Evolutionary conservation across 2,329 filamentous ascomycete genomes (phyloP).

Genomic region (Tricladium varicosporioides): DNA sequence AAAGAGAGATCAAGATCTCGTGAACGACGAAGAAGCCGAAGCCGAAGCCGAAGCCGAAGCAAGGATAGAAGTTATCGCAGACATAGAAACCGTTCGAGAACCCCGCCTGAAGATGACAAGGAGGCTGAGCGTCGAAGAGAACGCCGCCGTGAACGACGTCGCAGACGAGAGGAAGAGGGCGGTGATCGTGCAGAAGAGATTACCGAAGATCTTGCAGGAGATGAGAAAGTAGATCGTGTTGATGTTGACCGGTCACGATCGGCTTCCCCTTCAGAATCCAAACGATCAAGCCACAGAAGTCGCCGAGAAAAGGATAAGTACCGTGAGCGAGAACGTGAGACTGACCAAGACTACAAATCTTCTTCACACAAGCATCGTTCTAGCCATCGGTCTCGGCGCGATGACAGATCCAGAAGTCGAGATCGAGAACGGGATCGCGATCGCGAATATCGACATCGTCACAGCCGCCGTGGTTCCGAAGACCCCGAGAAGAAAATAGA

Average conservation of each 20-base stretch:
- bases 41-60: slow-evolving; percentile 26
- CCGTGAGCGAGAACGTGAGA: slow-evolving; percentile 42
- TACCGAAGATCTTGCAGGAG: slow-evolving; percentile 18
- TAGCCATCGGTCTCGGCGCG: slow-evolving; percentile 50
- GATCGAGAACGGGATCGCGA: slow-evolving; percentile 49
- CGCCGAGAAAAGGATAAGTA: slow-evolving; percentile 57
- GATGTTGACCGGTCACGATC: slow-evolving; percentile 60
- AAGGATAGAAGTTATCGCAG: slow-evolving; percentile 25
- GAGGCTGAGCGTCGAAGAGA: slow-evolving; percentile 33
- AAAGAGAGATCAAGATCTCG: slow-evolving; percentile 32
- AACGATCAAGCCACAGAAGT: slow-evolving; percentile 57
- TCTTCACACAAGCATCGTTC: slow-evolving; percentile 40
- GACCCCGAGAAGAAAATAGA: slow-evolving; percentile 20
- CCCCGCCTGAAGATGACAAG: slow-evolving; percentile 32
- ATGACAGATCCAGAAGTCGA: slow-evolving; percentile 41
- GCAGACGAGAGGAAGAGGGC: slow-evolving; percentile 27
- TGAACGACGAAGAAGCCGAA: slow-evolving; percentile 30
- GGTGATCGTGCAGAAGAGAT: slow-evolving; percentile 19
- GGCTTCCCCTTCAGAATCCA: slow-evolving; percentile 58
- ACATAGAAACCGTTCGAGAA: slow-evolving; percentile 32
- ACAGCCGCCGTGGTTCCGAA: slow-evolving; percentile 26
- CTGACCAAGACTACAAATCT: slow-evolving; percentile 43
- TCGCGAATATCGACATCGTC: slow-evolving; percentile 37
- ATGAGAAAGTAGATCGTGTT: slow-evolving; percentile 37
- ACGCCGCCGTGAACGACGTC: slow-evolving; percentile 30